Evolutionary conservation across 164 flowering plant species (phyloP), one percentile per base, ranked within the genome.

Genomic region (Dillenia turbinata): DNA sequence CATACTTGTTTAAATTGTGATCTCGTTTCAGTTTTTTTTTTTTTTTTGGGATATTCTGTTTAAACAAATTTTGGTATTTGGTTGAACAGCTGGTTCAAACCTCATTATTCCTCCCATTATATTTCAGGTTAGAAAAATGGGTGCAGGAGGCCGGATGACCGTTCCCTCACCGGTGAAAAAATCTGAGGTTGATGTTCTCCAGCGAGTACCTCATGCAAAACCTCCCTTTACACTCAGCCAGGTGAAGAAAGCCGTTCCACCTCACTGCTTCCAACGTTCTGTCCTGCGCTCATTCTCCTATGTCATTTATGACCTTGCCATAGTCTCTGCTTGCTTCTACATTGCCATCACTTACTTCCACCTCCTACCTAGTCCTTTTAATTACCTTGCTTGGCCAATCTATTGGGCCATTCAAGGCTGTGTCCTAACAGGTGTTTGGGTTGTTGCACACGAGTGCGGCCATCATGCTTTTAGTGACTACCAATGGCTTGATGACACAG

Each of bases 381-480:
- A 74, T 40, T 75, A 66, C 66, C n/a, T 83, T 15, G 86, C 92
- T 11, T 90, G 97, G 97, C 77, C 82, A 9, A 1, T 78, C 17
- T 90, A 86, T 67, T 73, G 92, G 85, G 73, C 56, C 13, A 13
- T 70, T 56, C 97, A 90, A 59, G 94, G 97, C 53, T 80, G 92
- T 51, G 69, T 85, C 54, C 76, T 83, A 16, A 88, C 94, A 8
- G 94, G 92, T 0, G 79, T 90, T 50, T 90, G 97, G 97, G 97
- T 90, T 60, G 68, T 90, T n/a, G 97, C 97, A 22, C 97, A 90
- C 46, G 94, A 88, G 62, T 90, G 96, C 50, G 96, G 96, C 62
- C 94, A 90, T 77, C 96, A 87, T 49, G 92, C 96, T 56, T 87
- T 90, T 78, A 83, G 88, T 59, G 87, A 87, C 70, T 79, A 87